Percentiles rank a stretch among this genome's conserved stretches.
These are phyloP conservation scores for Kickxella alabastrina DNA, from an alignment of 192 early-diverging fungal species.

Conservation along the genomic window DNA sequence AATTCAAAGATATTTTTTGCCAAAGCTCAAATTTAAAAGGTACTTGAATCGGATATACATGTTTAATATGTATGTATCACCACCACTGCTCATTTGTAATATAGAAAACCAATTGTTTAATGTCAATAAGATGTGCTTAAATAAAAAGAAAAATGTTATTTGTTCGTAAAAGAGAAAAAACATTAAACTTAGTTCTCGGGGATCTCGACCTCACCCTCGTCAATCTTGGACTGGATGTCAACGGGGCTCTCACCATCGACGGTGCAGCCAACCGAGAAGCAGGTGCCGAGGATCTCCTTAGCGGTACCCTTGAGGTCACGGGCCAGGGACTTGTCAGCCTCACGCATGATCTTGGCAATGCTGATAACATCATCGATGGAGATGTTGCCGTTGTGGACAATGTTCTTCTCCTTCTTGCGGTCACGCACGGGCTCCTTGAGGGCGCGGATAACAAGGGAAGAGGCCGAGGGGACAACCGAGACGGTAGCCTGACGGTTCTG, in stretches of 20 bases:
- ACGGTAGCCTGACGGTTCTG: slow-evolving; percentile 99
- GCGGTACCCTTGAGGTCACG: slow-evolving; percentile 93
- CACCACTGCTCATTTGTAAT: no score
- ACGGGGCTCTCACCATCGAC: slow-evolving; percentile 93
- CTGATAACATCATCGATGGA: slow-evolving; percentile 90
- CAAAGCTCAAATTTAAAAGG: no score
- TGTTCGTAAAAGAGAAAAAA: slow-evolving; percentile 8
- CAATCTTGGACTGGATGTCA: slow-evolving; percentile 81
- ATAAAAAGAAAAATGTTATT: slow-evolving; percentile 4
- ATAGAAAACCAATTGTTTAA: no score
- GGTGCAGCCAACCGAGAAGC: slow-evolving; percentile 95
- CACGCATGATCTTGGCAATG: slow-evolving; percentile 92
- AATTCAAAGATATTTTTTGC: no score
- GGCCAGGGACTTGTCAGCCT: slow-evolving; percentile 82
- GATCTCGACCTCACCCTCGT: slow-evolving; percentile 80
- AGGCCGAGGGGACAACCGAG: slow-evolving; percentile 93
- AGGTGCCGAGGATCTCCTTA: slow-evolving; percentile 94
- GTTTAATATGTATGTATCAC: no score
- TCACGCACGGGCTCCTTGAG: slow-evolving; percentile 96
- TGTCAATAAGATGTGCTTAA: no score
- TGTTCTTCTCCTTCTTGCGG: slow-evolving; percentile 99
- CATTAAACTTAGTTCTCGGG: slow-evolving; percentile 42
- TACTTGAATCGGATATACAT: no score
- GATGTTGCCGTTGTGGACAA: slow-evolving; percentile 97
- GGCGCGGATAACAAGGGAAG: slow-evolving; percentile 93